Evolutionary conservation across 2,329 filamentous ascomycete species (phyloP), one percentile per base, ranked within the genome.

Genomic region (Bipolaris bicolor): DNA sequence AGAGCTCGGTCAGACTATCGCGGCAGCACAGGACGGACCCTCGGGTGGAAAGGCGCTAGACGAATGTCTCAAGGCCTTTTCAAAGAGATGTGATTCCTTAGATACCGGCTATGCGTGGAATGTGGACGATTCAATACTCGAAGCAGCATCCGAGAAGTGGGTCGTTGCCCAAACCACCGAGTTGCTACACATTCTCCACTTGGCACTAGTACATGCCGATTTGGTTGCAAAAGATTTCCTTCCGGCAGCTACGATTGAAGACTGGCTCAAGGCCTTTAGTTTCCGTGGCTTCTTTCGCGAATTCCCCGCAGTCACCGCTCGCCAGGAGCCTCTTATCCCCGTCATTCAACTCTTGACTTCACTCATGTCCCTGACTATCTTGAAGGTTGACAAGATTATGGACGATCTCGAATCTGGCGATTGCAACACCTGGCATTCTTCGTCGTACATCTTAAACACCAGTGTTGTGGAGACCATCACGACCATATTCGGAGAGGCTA

Each of bases 381-480:
- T 97, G 31, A 91, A 90, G 62, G 79, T 91, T 31, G 83, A 88
- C 33, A 78, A 87, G 49, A 80, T 83, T 15, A 81, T 88, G 56
- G 80, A 85, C 26, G 80, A 83, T 49, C 55, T 75, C 9, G 64
- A 70, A 9, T 66, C 69, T 0, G 58, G 68, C 63, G 36, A 64
- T 70, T 61, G 59, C 66, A 34, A 43, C 18, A 58, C 61, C 1
- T 75, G 71, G 71, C 62, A 69, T 18, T 60, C 41, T 73, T 82
- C 60, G 73, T 83, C 83, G 0, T 97, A 92, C 70, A 80, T 96
- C 45, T 81, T 89, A 16, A 88, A 90, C 48, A 84, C 87, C 2
- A 83, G 86, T 6, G 85, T 90, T 18, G 81, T 96, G n/a, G 83
- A 86, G 47, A 84, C 88, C 52, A 84, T 97, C 13, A 91, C 94